Base-by-base conservation (phyloP, 106 monocot genomes). In the Acanthochlamys bracteata region DNA sequence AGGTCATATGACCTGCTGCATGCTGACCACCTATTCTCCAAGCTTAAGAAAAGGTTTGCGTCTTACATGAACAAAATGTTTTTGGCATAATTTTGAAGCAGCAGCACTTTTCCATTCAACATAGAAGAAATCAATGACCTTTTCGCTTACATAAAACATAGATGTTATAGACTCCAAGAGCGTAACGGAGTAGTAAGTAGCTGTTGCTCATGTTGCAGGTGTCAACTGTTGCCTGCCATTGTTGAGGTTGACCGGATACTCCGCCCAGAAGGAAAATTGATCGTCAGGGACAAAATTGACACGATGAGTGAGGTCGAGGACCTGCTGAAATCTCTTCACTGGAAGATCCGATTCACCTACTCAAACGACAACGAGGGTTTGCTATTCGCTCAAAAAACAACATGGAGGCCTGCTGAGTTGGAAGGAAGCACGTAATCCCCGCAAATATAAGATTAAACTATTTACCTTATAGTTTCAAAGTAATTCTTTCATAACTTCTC, bases 1-100 rank as follows among this genome's bases (percentile, higher is more conserved):
- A 67, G 85, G 73, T 77, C 81, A 63, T 85, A 81, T 39, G 81
- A 85, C 66, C 78, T 85, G 16, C 69, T 85, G 25, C 85, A 81
- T 63, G 81, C 81, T n/a, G 78, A 85, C 53, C 81, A 85, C 74
- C 71, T 85, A 24, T 85, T 85, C 64, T 81, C 85, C 41, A 81
- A 58, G 33, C 67, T 81, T 22, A 85, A 78, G 42, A 74, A 71
- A 51, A 71, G 78, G 81, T 81, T 2, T 59, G 57, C 39, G 2
- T 51, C 4, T 7, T 39, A n/a, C n/a, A n/a, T n/a, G n/a, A n/a
- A n/a, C n/a, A n/a, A n/a, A n/a, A n/a, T n/a, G n/a, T n/a, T n/a
- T n/a, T n/a, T n/a, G n/a, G n/a, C n/a, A n/a, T n/a, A n/a, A n/a
- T n/a, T n/a, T n/a, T n/a, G n/a, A n/a, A n/a, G n/a, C n/a, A n/a